Evolutionary conservation across 148 eudicot species (phyloP).

Genomic region (Rhododendron griersonianum): DNA sequence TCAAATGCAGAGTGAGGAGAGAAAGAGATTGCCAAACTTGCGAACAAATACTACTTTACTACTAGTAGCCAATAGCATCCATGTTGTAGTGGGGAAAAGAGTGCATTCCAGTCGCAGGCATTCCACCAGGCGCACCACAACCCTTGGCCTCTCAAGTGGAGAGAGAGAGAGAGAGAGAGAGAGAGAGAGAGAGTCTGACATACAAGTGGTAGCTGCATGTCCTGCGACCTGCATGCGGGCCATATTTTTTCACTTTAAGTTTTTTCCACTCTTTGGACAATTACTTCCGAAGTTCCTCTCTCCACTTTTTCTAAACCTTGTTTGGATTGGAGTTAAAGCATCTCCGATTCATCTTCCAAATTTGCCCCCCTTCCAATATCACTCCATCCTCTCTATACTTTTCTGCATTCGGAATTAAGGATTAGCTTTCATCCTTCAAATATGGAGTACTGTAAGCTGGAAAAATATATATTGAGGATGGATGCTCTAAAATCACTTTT

Average conservation of each 20-base stretch:
- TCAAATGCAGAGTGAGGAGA: not conserved
- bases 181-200: conserved; percentile 11
- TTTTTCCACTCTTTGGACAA: not conserved
- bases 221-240: conserved; percentile 18
- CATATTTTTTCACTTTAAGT: conserved; percentile 19
- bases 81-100: not conserved
- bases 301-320: not conserved
- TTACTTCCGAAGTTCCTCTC: not conserved
- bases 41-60: not conserved
- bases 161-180: not conserved
- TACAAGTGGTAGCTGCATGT: conserved; percentile 1
- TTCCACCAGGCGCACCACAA: not conserved
- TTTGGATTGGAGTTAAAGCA: too few species aligned
- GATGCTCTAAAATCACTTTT: too few species aligned
- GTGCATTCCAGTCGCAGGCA: not conserved
- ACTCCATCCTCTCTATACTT: too few species aligned
- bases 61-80: not conserved
- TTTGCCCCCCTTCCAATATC: too few species aligned
- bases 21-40: not conserved
- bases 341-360: too few species aligned
- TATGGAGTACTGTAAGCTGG: too few species aligned
- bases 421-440: too few species aligned
- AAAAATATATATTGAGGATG: too few species aligned
- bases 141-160: not conserved
- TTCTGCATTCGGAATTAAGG: too few species aligned